A percentile compares a stretch with the other conserved stretches of the same genome.
phyloP scores from a whole-genome alignment of 78 protist genomes.

The Kipferlia bialata region DNA sequence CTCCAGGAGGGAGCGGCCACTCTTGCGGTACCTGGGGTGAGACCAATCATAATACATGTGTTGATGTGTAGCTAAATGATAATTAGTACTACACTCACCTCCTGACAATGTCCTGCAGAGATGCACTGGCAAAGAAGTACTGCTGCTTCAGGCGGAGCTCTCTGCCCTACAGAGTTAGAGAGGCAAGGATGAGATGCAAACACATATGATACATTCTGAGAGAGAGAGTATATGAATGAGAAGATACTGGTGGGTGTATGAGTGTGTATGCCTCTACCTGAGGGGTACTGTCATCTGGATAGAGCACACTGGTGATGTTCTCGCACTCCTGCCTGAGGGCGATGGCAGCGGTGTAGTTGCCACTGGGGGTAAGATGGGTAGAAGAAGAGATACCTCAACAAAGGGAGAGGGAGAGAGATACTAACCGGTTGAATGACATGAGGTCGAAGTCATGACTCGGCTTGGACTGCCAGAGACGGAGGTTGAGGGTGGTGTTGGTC shows the following conservation, averaged over 20 bases:
- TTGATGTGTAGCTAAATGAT: no score
- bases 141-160: constrained; percentile 84
- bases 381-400: background rate
- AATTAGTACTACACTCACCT: background rate
- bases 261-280: no score
- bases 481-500: constrained; percentile 57
- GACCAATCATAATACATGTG: no score
- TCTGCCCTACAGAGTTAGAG: constrained; percentile 58
- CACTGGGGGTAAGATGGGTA: no score
- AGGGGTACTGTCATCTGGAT: constrained; percentile 84
- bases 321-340: constrained; percentile 59
- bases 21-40: background rate
- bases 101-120: constrained; percentile 70
- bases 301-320: constrained; percentile 70
- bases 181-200: no score
- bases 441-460: constrained; percentile 69
- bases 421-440: constrained; percentile 27
- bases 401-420: background rate
- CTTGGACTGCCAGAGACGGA: constrained; percentile 78
- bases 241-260: no score
- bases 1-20: background rate
- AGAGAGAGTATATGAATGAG: no score
- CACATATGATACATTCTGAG: no score
- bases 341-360: constrained; percentile 69
- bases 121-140: constrained; percentile 77